Evolutionary conservation across 2,329 filamentous ascomycete genomes (phyloP), one percentile per base, ranked within the genome.

Genomic region (Bertia moriformis): DNA sequence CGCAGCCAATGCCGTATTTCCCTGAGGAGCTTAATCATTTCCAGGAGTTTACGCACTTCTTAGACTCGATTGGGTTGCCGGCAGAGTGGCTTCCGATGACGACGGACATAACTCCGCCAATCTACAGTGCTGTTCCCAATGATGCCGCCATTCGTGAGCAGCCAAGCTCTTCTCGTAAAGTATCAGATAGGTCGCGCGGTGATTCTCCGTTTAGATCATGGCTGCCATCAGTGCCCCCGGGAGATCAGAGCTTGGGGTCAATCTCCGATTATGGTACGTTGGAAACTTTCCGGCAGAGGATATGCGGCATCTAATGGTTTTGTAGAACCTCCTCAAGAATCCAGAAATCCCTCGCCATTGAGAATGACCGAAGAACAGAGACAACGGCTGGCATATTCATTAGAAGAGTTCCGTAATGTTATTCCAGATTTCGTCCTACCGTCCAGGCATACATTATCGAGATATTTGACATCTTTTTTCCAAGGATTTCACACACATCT

Each of bases 401-500:
- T 56, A 1, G 50, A 56, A 15, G 41, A 40, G 1, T 55, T 55
- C 41, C 46, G 50, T 15, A 44, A 50, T 32, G 44, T 57, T 3
- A 39, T 60, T 0, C 47, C 49, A 0, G 42, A 33, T 33, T 60
- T 55, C 42, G 50, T 49, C 18, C 41, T 61, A 1, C 58, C 58
- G 1, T 60, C 58, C 0, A 48, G 57, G 2, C 57, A 61, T 37
- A 51, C 57, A 7, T 47, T 61, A 3, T 56, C 54, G 1, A 43
- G 57, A 20, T 58, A 59, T 37, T 40, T 59, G 1, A 58, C 54
- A 0, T 55, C 56, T 3, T 61, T 52, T 19, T 53, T 61, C 14
- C 51, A 56, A 13, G 57, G 58, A 0, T 61, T 61, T 19, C 57
- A 60, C 27, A 49, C 54, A 0, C 57, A 61, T 19, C 55, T 61